phyloP scores from a whole-genome alignment of 1,284 basidiomycete species.

The Wallemia hederae region DNA sequence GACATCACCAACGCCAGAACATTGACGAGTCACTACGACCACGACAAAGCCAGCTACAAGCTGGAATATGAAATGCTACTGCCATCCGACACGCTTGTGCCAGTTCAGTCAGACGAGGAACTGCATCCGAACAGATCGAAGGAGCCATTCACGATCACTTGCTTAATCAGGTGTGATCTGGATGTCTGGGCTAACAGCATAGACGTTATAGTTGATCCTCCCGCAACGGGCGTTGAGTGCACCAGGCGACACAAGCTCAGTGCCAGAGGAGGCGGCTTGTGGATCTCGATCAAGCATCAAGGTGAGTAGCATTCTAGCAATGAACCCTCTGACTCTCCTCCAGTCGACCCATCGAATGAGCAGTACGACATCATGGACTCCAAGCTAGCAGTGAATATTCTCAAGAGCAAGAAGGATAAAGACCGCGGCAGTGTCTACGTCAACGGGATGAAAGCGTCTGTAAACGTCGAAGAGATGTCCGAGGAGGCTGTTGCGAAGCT shows the following conservation, averaged over 20 bases:
- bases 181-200: slow-evolving; percentile 68
- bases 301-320: slow-evolving; percentile 7
- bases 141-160: slow-evolving; percentile 37
- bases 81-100: slow-evolving; percentile 3
- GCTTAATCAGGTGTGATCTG: slow-evolving; percentile 75
- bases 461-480: slow-evolving; percentile 72
- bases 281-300: slow-evolving; percentile 79
- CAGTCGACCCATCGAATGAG: slow-evolving; percentile 41
- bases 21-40: slow-evolving; percentile 49
- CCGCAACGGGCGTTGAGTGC: slow-evolving; percentile 54
- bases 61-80: slow-evolving; percentile 39
- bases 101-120: slow-evolving; percentile 6
- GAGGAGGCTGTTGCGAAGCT: slow-evolving; percentile 66
- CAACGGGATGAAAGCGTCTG: slow-evolving; percentile 56
- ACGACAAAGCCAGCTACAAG: slow-evolving; percentile 51
- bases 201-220: slow-evolving; percentile 78
- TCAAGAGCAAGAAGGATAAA: slow-evolving; percentile 22
- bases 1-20: slow-evolving; percentile 48
- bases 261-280: slow-evolving; percentile 68
- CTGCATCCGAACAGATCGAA: slow-evolving; percentile 1
- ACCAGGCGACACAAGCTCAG: slow-evolving; percentile 66
- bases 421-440: slow-evolving; percentile 58
- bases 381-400: slow-evolving; percentile 35
- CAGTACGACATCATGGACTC: slow-evolving; percentile 32
- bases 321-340: not conserved